phyloP scores from a whole-genome alignment of 2,329 filamentous ascomycete species.

The Remersonia thermophila region DNA sequence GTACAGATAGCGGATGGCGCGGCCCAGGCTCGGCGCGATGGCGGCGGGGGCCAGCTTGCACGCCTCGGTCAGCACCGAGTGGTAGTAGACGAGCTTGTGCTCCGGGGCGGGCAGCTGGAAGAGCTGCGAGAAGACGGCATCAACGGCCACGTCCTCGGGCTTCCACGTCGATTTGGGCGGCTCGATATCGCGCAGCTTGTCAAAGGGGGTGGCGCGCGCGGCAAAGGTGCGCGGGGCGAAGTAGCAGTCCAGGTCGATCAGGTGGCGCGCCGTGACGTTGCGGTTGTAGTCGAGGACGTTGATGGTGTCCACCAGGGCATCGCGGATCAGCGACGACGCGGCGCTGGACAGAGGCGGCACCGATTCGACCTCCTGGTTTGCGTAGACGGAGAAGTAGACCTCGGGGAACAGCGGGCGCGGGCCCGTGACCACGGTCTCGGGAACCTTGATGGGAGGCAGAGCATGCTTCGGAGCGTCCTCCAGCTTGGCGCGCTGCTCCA shows the following conservation, averaged over 20 bases:
- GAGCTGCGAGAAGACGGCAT: slow-evolving; percentile 91
- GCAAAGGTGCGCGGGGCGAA: slow-evolving; percentile 84
- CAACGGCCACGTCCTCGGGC: slow-evolving; percentile 92
- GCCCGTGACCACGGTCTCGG: slow-evolving; percentile 62
- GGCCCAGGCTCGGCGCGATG: slow-evolving; percentile 86
- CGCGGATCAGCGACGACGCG: slow-evolving; percentile 71
- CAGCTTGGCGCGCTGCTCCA: slow-evolving; percentile 47
- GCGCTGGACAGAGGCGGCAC: slow-evolving; percentile 69
- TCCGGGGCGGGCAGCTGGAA: slow-evolving; percentile 77
- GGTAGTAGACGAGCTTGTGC: slow-evolving; percentile 94
- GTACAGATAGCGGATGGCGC: slow-evolving; percentile 87
- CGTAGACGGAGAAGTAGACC: slow-evolving; percentile 85
- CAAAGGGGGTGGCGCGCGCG: slow-evolving; percentile 84
- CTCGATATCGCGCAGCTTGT: slow-evolving; percentile 64
- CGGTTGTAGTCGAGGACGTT: slow-evolving; percentile 91
- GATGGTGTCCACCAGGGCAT: slow-evolving; percentile 81
- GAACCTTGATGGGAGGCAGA: slow-evolving; percentile 65
- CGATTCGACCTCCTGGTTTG: slow-evolving; percentile 74
- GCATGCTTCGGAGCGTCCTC: slow-evolving; percentile 56
- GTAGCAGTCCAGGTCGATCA: slow-evolving; percentile 92
- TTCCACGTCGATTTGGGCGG: slow-evolving; percentile 73
- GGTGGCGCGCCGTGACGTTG: slow-evolving; percentile 69
- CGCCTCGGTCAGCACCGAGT: slow-evolving; percentile 84
- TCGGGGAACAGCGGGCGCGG: slow-evolving; percentile 76
- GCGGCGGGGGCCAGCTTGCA: slow-evolving; percentile 93